Percentiles rank a stretch among this genome's conserved stretches.
These are phyloP conservation scores for Kuraishia borneana DNA, from an alignment of 805 yeast species.

Conservation along the genomic window DNA sequence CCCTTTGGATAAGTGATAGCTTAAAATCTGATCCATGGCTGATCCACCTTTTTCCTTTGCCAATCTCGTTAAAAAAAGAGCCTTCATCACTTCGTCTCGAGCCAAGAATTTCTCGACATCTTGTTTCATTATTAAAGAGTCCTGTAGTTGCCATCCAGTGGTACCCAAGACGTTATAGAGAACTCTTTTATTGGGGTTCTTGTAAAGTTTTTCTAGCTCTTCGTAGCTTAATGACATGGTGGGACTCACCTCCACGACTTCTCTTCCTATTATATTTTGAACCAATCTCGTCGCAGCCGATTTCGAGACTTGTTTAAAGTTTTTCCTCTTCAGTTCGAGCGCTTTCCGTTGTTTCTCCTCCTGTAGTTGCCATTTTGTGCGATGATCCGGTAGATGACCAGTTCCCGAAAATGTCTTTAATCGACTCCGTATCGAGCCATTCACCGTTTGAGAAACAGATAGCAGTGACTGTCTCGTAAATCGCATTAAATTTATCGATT, in stretches of 20 bases:
- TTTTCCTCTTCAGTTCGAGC: slow-evolving; percentile 7
- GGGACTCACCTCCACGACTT: slow-evolving; percentile 11
- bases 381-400: too few relatives aligned
- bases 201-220: slow-evolving; percentile 14
- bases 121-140: slow-evolving; percentile 42
- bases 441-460: too few relatives aligned
- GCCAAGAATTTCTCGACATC: slow-evolving; percentile 42
- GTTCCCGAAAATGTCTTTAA: too few relatives aligned
- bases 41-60: slow-evolving; percentile 41
- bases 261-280: slow-evolving; percentile 9
- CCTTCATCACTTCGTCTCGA: slow-evolving; percentile 23
- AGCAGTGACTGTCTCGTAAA: too few relatives aligned
- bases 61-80: slow-evolving; percentile 29
- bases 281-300: slow-evolving; percentile 16
- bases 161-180: slow-evolving; percentile 48
- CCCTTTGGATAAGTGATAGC: slow-evolving; percentile 31
- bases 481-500: too few relatives aligned
- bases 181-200: slow-evolving; percentile 26
- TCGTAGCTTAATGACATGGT: slow-evolving; percentile 12
- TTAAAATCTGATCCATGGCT: slow-evolving; percentile 52
- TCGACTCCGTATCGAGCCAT: too few relatives aligned
- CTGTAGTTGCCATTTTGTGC: too few relatives aligned
- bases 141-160: slow-evolving; percentile 42
- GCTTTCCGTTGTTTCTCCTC: slow-evolving; percentile 4
- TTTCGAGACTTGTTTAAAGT: slow-evolving; percentile 12